A percentile compares a stretch with the other conserved stretches of the same genome.
Conservation (phyloP, 73 alveolate species). For the Symbiodinium natans region DNA sequence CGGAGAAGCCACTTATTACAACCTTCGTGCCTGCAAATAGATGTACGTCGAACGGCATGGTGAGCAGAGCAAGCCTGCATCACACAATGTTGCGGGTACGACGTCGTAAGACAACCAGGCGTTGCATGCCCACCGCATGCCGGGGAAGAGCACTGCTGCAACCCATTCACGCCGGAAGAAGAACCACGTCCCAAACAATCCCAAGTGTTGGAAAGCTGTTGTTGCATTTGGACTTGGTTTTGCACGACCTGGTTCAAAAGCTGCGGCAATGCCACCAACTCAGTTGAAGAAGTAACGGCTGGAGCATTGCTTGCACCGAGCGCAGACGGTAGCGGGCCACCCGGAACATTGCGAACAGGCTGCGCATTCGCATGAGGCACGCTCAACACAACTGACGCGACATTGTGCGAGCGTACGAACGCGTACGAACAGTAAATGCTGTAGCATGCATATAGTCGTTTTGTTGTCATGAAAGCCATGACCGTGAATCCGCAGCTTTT, state of each 20-base stretch:
- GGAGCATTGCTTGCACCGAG: not conserved
- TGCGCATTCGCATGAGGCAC: too few relatives aligned
- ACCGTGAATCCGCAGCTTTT: too few relatives aligned
- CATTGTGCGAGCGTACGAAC: too few relatives aligned
- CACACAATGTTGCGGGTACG: not conserved
- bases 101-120: not conserved
- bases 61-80: not conserved
- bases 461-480: too few relatives aligned
- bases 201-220: not conserved
- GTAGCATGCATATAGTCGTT: too few relatives aligned
- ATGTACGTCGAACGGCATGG: not conserved
- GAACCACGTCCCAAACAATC: not conserved
- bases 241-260: not conserved
- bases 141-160: not conserved
- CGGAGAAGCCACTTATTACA: not conserved
- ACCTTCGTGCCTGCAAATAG: not conserved
- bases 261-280: not conserved
- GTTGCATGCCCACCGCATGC: not conserved
- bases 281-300: not conserved
- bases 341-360: too few relatives aligned
- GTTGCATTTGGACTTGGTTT: not conserved
- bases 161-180: not conserved
- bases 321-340: not conserved
- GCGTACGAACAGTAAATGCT: too few relatives aligned
- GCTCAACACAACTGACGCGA: too few relatives aligned